Evolutionary conservation across 2,329 filamentous ascomycete species (phyloP).

Genomic region (Hyphodiscus sp.): DNA sequence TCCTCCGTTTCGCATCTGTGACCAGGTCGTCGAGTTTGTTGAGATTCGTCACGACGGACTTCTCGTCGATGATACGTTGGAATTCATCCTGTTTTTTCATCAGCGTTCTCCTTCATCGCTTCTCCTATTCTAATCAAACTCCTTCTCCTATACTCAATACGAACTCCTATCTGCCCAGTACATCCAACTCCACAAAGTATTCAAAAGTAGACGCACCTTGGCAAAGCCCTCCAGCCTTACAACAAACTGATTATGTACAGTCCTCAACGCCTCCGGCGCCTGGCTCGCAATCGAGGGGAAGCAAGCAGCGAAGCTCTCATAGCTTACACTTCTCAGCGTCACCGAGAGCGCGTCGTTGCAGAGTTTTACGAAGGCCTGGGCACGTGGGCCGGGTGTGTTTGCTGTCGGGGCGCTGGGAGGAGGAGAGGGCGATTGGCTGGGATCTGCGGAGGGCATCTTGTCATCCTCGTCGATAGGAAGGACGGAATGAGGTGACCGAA

Average conservation of each 20-base stretch:
- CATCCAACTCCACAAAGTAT: too few relatives aligned
- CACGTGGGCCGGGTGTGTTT: slow-evolving; percentile 48
- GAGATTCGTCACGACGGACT: slow-evolving; percentile 49
- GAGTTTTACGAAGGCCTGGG: slow-evolving; percentile 46
- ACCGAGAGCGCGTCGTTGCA: slow-evolving; percentile 46
- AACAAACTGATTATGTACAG: slow-evolving; percentile 53
- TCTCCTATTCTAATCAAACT: background rate
- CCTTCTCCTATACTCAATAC: background rate
- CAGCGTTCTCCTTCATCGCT: background rate
- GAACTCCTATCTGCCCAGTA: too few relatives aligned
- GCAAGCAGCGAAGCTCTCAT: slow-evolving; percentile 52
- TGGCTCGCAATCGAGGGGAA: slow-evolving; percentile 52
- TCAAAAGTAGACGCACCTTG: slow-evolving; percentile 33
- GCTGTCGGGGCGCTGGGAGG: slow-evolving; percentile 17
- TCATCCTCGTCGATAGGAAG: too few relatives aligned
- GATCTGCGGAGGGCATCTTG: background rate
- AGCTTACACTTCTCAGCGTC: slow-evolving; percentile 49
- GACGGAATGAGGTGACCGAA: too few relatives aligned
- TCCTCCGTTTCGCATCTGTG: slow-evolving; percentile 38
- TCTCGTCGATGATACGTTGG: slow-evolving; percentile 43
- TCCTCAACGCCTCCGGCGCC: slow-evolving; percentile 44
- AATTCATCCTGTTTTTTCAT: slow-evolving; percentile 44
- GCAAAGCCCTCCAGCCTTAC: slow-evolving; percentile 48
- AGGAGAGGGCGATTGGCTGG: slow-evolving; percentile 13
- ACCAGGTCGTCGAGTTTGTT: slow-evolving; percentile 54